Evolutionary conservation across 192 early-diverging fungal genomes (phyloP).

Genomic region (Coemansia sp.): DNA sequence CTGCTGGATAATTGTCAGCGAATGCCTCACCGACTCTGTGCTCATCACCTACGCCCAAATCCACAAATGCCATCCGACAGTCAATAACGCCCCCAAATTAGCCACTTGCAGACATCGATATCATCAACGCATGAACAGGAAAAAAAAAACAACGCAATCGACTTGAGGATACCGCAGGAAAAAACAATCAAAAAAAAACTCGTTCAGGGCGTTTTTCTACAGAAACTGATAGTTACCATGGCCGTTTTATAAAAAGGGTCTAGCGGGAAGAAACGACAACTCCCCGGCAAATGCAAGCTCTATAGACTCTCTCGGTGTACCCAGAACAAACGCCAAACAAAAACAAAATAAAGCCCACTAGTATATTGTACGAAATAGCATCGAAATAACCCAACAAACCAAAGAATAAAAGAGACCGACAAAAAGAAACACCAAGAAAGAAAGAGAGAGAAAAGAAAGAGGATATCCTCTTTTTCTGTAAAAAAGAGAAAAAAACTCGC

Average conservation of each 20-base stretch:
- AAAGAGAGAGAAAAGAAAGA: background rate
- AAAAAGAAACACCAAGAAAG: background rate
- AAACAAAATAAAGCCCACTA: background rate
- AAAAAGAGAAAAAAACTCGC: too few relatives aligned
- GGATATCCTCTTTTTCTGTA: conserved; percentile 4
- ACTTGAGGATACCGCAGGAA: background rate
- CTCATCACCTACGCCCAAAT: conserved; percentile 1
- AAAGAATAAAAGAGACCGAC: background rate
- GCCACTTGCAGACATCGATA: too few relatives aligned
- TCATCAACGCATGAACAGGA: too few relatives aligned
- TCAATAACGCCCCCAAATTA: background rate
- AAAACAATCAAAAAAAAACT: background rate
- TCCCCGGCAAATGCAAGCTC: too few relatives aligned
- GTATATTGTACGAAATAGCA: background rate
- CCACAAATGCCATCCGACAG: background rate
- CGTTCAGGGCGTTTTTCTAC: too few relatives aligned
- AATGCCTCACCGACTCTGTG: background rate
- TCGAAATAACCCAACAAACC: background rate
- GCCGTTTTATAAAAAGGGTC: too few relatives aligned
- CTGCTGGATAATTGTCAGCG: conserved; percentile 38
- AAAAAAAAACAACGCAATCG: background rate
- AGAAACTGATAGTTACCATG: too few relatives aligned
- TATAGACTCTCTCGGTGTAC: too few relatives aligned
- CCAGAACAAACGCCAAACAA: background rate
- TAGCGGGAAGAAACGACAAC: too few relatives aligned